Base-by-base conservation (phyloP, 2,329 filamentous ascomycete species). In the Fusarium anthophilum region DNA sequence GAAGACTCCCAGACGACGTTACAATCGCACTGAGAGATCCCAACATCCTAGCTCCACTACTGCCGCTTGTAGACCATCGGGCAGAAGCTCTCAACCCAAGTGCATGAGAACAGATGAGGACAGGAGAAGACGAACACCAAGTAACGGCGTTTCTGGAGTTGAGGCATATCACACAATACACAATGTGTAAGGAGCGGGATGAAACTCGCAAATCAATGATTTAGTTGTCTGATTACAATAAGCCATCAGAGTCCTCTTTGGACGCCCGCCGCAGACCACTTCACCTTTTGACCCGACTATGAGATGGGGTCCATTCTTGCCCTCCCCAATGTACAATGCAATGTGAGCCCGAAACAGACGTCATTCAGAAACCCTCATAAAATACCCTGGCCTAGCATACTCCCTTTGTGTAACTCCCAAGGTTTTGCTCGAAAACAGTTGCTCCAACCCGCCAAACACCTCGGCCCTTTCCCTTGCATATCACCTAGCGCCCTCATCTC, bases 21-120 rank as follows among this genome's bases (percentile, higher is more conserved):
- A 92, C 93, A 4, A 89, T 93, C 45, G 89, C 92, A 30, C 86
- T 98, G 83, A 88, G 95, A 76, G 94, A 98, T 82, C 89, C 94
- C 5, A 96, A 97, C 78, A 87, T 91, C 62, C 85, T 98, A 47
- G 90, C 90, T 20, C 89, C 91, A 35, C 79, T 94, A 47, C 82
- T 98, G 53, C 91, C 91, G 6, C 83, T 94, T 10, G 89, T 95
- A n/a, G 91, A 94, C 63, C 90, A 91, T 63, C 88, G 81, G 35
- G 83, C 91, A 68, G 94, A 97, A 51, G 77, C 78, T 30, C 69
- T 82, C 14, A 78, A 72, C 48, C 66, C 80, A 53, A 51, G 44
- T 20, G 47, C 59, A 45, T 72, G 55, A 64, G 14, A 10, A 32
- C 17, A 43, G 24, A 24, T 39, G 17, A 30, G 39, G 44, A 37